phyloP scores from a whole-genome alignment of 345 rosid species.

The Psidium friedrichsthalianum region DNA sequence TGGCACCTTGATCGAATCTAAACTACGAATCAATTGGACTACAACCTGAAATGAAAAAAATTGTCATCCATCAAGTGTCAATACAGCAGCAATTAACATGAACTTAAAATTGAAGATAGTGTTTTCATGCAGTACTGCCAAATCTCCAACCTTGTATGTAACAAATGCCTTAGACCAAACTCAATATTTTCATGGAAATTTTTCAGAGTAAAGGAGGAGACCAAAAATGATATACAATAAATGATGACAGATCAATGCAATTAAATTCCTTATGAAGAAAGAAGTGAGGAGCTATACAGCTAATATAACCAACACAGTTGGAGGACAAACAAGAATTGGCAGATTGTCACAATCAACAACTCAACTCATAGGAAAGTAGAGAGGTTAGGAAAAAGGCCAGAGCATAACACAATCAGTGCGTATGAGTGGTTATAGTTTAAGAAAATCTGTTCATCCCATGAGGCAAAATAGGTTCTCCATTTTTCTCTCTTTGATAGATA shows the following conservation, averaged over 20 bases:
- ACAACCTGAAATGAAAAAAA: conserved; percentile 41
- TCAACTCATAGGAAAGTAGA: neutral
- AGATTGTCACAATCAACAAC: neutral
- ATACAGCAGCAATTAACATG: neutral
- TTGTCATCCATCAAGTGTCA: neutral
- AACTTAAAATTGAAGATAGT: neutral
- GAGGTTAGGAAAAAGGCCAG: neutral
- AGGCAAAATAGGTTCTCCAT: neutral
- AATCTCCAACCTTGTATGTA: neutral
- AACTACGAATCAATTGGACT: conserved; percentile 61
- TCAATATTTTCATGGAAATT: neutral
- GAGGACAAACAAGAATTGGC: neutral
- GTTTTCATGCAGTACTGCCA: neutral
- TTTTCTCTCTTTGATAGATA: neutral
- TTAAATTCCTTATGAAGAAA: neutral
- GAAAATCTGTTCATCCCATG: neutral
- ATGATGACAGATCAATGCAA: neutral
- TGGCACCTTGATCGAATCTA: conserved; percentile 81
- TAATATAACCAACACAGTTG: neutral
- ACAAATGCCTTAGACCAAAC: neutral
- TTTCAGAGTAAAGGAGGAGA: neutral
- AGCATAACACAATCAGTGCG: neutral
- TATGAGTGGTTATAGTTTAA: neutral
- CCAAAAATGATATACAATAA: neutral
- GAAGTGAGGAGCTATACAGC: neutral